These are phyloP conservation scores for Achaetomiella virescens DNA, from an alignment of 495 filamentous ascomycete species.

Conservation along the genomic window DNA sequence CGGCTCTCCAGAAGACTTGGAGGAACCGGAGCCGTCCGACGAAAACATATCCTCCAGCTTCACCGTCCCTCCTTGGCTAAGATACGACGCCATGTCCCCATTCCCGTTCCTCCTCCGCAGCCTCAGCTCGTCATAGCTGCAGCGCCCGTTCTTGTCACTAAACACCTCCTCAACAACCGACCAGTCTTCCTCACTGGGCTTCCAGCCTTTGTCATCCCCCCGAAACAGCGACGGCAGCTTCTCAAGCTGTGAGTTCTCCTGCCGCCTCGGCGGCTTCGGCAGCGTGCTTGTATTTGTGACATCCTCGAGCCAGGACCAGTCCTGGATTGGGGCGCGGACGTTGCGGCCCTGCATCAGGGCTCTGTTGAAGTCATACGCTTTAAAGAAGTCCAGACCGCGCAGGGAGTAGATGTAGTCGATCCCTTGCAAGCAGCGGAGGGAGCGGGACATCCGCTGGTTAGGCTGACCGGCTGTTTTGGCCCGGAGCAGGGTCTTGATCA, in stretches of 20 bases:
- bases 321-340: slow-evolving; percentile 15
- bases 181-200: slow-evolving; percentile 17
- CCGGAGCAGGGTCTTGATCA: slow-evolving; percentile 11
- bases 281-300: slow-evolving; percentile 18
- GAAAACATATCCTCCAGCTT: background rate
- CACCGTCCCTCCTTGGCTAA: background rate
- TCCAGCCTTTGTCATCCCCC: slow-evolving; percentile 9
- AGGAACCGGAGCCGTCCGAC: no score
- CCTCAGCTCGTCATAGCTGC: slow-evolving; percentile 18
- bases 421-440: slow-evolving; percentile 32
- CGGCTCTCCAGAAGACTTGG: no score
- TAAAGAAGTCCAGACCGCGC: slow-evolving; percentile 32
- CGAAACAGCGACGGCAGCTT: slow-evolving; percentile 21
- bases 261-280: slow-evolving; percentile 9
- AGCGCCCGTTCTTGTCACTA: slow-evolving; percentile 10
- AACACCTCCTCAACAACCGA: slow-evolving; percentile 23
- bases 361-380: slow-evolving; percentile 29
- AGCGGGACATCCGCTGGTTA: slow-evolving; percentile 26
- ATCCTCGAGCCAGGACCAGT: slow-evolving; percentile 34
- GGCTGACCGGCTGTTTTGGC: slow-evolving; percentile 29
- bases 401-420: slow-evolving; percentile 35
- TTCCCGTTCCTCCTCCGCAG: slow-evolving; percentile 7
- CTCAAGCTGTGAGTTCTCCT: slow-evolving; percentile 18
- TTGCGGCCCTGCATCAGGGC: background rate
- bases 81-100: slow-evolving; percentile 10